A percentile compares a stretch with the other conserved stretches of the same genome.
Evolutionary conservation across 2,329 filamentous ascomycete species (phyloP).

Genomic region (Alternaria conjuncta): DNA sequence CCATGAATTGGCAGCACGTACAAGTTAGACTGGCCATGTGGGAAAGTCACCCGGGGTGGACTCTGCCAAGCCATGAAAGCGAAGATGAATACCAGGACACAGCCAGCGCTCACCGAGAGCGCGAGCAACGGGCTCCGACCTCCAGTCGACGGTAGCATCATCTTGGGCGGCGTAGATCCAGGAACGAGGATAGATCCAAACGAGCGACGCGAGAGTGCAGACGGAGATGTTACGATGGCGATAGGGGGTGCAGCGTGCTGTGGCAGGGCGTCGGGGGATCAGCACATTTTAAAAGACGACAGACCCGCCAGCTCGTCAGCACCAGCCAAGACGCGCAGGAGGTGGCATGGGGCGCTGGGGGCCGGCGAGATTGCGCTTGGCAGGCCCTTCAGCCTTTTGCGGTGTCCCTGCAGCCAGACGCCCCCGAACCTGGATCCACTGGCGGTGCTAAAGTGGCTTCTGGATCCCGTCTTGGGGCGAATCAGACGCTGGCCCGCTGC

Average conservation of each 20-base stretch:
- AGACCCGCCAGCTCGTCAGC: constrained; percentile 24
- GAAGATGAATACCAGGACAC: constrained; percentile 42
- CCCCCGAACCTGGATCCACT: constrained; percentile 19
- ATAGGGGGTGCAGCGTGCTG: constrained; percentile 19
- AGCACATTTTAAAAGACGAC: constrained; percentile 33
- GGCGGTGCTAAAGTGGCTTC: constrained; percentile 15
- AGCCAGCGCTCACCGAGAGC: constrained; percentile 40
- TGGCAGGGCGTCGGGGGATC: constrained; percentile 19
- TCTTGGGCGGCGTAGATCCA: constrained; percentile 18
- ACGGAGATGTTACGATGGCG: constrained; percentile 15
- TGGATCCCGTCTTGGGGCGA: constrained; percentile 8
- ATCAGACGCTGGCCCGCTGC: constrained; percentile 14
- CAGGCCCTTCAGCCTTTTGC: constrained; percentile 23
- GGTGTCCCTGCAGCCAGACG: constrained; percentile 17
- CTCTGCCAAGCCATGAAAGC: constrained; percentile 45
- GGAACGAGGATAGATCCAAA: constrained; percentile 8
- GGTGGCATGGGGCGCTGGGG: constrained; percentile 18
- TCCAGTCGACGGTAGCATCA: constrained; percentile 41
- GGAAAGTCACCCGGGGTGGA: constrained; percentile 33
- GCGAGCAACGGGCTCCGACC: constrained; percentile 41
- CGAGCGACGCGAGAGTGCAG: constrained; percentile 10
- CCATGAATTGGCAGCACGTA: constrained; percentile 21
- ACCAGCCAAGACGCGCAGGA: constrained; percentile 28
- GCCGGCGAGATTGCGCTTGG: constrained; percentile 36
- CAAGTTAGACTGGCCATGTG: constrained; percentile 30